These are phyloP conservation scores for Penicillium maclennaniae DNA, from an alignment of 495 filamentous ascomycete genomes.

Conservation along the genomic window DNA sequence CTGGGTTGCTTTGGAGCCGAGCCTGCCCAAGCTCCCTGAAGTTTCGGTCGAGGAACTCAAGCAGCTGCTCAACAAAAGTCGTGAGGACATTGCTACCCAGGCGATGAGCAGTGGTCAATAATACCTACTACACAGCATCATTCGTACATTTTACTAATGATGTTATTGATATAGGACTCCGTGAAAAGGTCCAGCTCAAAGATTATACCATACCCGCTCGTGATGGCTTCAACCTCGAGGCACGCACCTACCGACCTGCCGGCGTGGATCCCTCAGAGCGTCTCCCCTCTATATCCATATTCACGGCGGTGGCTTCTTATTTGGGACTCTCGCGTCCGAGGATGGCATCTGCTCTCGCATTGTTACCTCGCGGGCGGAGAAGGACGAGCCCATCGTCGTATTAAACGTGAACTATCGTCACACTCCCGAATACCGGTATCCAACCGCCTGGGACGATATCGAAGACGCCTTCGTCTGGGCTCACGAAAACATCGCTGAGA, in stretches of 20 bases:
- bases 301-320: constrained; percentile 51
- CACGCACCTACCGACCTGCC: constrained; percentile 41
- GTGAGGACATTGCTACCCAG: constrained; percentile 32
- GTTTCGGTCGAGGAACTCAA: constrained; percentile 26
- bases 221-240: constrained; percentile 38
- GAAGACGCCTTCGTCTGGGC: constrained; percentile 48
- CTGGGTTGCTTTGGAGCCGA: constrained; percentile 37
- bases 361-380: constrained; percentile 22
- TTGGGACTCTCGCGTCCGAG: constrained; percentile 44
- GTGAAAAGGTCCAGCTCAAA: constrained; percentile 21
- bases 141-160: neutral
- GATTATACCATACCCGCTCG: constrained; percentile 36
- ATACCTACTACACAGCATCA: too few relatives aligned
- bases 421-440: constrained; percentile 39
- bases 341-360: constrained; percentile 43
- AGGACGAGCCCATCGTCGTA: constrained; percentile 27
- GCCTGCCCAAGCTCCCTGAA: constrained; percentile 20
- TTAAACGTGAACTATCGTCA: constrained; percentile 48
- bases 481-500: constrained; percentile 26
- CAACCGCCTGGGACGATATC: constrained; percentile 45
- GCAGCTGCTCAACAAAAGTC: constrained; percentile 23
- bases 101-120: constrained; percentile 13
- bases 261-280: constrained; percentile 15
- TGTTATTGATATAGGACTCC: constrained; percentile 11
- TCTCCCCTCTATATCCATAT: constrained; percentile 46